A percentile compares a stretch with the other conserved stretches of the same genome.
These are phyloP conservation scores for Fusarium cyanostomum DNA, from an alignment of 2,329 filamentous ascomycete genomes.

Conservation along the genomic window DNA sequence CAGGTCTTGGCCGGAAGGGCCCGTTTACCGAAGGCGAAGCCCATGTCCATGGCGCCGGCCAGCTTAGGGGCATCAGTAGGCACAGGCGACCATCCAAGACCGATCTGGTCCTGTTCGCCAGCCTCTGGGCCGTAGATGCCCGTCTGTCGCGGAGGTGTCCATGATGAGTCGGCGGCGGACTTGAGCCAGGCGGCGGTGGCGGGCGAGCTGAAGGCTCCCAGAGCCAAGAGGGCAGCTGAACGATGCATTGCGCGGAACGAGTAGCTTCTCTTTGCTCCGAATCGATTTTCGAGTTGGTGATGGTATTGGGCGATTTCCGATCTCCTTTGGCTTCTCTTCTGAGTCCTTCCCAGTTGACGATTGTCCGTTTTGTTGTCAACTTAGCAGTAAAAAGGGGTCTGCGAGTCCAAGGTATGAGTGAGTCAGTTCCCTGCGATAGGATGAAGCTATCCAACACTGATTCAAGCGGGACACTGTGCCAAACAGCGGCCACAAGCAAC, in stretches of 20 bases:
- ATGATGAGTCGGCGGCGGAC: slow-evolving; percentile 40
- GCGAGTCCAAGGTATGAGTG: slow-evolving; percentile 4
- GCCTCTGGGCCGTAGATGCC: slow-evolving; percentile 16
- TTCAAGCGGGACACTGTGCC: slow-evolving; percentile 3
- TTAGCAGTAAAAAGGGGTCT: background rate
- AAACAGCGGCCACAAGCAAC: background rate
- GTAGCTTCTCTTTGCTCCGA: background rate
- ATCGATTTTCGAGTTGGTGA: background rate
- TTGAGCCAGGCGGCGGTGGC: slow-evolving; percentile 39
- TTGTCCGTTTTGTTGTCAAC: background rate
- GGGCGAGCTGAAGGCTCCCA: slow-evolving; percentile 38
- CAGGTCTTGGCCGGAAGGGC: slow-evolving; percentile 44
- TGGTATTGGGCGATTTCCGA: background rate
- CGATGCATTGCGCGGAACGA: slow-evolving; percentile 25
- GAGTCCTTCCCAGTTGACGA: background rate
- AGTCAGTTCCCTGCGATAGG: background rate
- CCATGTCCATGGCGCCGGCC: slow-evolving; percentile 44
- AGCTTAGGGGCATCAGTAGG: slow-evolving; percentile 46
- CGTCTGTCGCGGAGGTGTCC: slow-evolving; percentile 45
- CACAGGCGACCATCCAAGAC: slow-evolving; percentile 45
- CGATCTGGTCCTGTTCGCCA: slow-evolving; percentile 38
- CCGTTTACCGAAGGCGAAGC: slow-evolving; percentile 44
- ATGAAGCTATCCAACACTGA: slow-evolving; percentile 21
- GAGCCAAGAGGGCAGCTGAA: slow-evolving; percentile 34
- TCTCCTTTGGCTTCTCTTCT: background rate